Percentiles rank a stretch among this genome's conserved stretches.
phyloP scores from a whole-genome alignment of 495 filamentous ascomycete genomes.

The Glarea lozoyensis region DNA sequence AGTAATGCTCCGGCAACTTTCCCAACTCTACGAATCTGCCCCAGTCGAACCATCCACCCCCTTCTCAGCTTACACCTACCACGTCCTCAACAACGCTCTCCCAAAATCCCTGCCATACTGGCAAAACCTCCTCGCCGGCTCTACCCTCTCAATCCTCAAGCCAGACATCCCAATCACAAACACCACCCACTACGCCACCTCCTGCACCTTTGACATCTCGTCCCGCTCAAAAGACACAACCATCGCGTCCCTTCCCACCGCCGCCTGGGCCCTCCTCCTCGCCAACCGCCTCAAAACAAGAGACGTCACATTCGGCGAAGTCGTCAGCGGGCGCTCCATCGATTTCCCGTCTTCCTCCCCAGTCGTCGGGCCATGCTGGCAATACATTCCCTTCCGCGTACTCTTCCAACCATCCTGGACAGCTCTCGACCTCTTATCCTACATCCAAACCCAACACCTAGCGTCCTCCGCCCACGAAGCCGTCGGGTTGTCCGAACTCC shows the following conservation, averaged over 20 bases:
- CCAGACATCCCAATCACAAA: neutral
- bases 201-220: neutral
- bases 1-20: neutral
- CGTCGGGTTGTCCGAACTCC: neutral
- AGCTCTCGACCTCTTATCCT: neutral
- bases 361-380: neutral
- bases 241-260: neutral
- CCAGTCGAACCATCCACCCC: neutral
- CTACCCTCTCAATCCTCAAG: neutral
- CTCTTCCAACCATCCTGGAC: neutral
- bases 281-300: neutral
- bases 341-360: neutral
- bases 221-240: neutral
- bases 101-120: neutral
- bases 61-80: neutral
- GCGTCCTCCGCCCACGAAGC: neutral
- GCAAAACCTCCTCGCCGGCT: neutral
- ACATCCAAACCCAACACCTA: neutral
- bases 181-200: too few species aligned
- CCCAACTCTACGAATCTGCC: neutral
- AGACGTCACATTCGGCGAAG: neutral
- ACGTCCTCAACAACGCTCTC: neutral
- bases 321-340: neutral
- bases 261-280: neutral
- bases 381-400: neutral